Conservation (phyloP, 192 early-diverging fungal species). For the Dispira simplex region DNA sequence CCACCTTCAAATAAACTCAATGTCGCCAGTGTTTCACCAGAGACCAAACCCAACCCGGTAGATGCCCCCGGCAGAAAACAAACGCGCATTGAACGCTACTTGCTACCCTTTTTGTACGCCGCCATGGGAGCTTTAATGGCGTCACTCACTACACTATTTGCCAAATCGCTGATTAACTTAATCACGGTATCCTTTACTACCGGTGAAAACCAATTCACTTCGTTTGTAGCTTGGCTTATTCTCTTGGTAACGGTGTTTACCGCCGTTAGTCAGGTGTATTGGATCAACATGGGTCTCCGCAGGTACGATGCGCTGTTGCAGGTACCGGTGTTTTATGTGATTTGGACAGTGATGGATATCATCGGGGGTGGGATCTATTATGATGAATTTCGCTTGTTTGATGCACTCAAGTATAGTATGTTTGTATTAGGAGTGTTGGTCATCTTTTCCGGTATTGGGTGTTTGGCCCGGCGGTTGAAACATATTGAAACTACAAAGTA, state of each 20-base stretch:
- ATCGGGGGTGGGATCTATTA: constrained; percentile 71
- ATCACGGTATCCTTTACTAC: constrained; percentile 44
- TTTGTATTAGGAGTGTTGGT: constrained; percentile 50
- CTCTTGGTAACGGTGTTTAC: constrained; percentile 54
- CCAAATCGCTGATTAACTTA: constrained; percentile 65
- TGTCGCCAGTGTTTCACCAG: no score
- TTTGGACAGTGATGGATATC: constrained; percentile 72
- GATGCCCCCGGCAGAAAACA: no score
- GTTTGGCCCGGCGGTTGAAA: constrained; percentile 45
- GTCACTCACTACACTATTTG: constrained; percentile 60
- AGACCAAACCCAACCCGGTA: no score
- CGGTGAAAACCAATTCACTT: constrained; percentile 58
- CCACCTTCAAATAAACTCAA: no score
- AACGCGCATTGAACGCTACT: constrained; percentile 28
- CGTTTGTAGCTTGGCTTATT: constrained; percentile 46
- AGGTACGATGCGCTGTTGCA: constrained; percentile 71
- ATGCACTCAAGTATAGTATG: constrained; percentile 38
- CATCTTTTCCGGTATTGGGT: constrained; percentile 57
- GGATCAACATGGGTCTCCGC: constrained; percentile 69
- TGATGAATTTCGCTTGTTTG: constrained; percentile 53
- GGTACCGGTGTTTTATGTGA: constrained; percentile 66
- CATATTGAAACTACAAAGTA: not conserved
- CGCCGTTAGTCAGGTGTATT: constrained; percentile 63
- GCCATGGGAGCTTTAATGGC: constrained; percentile 63
- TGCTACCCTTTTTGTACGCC: constrained; percentile 56